phyloP scores from a whole-genome alignment of 768 basidiomycete species.

The Tricholoma matsutake region DNA sequence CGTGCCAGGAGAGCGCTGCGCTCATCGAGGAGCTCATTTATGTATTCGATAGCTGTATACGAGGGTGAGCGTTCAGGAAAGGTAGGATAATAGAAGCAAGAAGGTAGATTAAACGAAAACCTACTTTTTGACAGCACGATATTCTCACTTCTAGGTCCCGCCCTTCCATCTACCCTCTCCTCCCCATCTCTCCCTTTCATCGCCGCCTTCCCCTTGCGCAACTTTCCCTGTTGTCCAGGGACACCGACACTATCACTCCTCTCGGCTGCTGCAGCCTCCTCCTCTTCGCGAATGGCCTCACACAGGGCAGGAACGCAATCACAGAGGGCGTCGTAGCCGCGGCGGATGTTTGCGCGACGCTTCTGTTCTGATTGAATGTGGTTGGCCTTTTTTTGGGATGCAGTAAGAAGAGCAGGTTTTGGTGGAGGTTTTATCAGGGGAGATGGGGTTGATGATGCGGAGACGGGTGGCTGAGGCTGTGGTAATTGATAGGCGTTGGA shows the following conservation, averaged over 20 bases:
- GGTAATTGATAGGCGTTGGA: conserved; percentile 6
- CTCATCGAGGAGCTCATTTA: conserved; percentile 62
- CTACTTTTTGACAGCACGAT: conserved; percentile 85
- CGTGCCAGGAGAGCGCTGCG: conserved; percentile 56
- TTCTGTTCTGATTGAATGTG: conserved; percentile 96
- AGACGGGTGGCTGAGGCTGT: conserved; percentile 9
- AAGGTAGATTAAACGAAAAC: conserved; percentile 25
- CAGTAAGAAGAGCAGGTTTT: conserved; percentile 60
- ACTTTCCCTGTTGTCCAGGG: conserved; percentile 24
- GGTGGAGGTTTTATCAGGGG: conserved; percentile 17
- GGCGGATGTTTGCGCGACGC: conserved; percentile 84
- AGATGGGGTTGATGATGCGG: conserved; percentile 16
- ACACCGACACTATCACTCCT: conserved; percentile 16
- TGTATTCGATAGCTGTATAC: conserved; percentile 77
- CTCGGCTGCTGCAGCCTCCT: conserved; percentile 41
- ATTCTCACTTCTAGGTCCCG: conserved; percentile 89
- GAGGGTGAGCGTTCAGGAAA: conserved; percentile 2
- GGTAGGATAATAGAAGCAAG: conserved; percentile 6
- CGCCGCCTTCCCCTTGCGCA: conserved; percentile 46
- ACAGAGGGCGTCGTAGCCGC: conserved; percentile 87
- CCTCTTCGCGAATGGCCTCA: conserved; percentile 78
- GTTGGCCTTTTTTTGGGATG: conserved; percentile 88
- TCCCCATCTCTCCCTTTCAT: conserved; percentile 42
- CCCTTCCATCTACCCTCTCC: conserved; percentile 72
- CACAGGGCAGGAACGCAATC: conserved; percentile 77